Conservation (phyloP, 202 grass and related monocot species). For the Carex sylvatica region DNA sequence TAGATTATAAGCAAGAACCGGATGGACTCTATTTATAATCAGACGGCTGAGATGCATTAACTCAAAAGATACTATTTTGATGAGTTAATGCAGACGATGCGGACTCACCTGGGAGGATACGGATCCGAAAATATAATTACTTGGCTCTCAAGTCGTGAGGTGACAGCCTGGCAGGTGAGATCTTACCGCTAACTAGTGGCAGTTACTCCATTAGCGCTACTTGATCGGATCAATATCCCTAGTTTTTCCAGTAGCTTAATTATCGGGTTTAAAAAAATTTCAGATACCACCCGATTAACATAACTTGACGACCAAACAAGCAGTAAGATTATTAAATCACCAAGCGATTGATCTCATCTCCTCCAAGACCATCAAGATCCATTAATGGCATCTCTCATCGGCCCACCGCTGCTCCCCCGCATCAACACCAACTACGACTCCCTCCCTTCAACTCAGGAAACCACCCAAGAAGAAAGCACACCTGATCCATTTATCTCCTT, state of each 20-base stretch:
- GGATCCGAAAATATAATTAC: too few relatives aligned
- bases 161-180: neutral
- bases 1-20: too few relatives aligned
- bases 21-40: too few relatives aligned
- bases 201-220: neutral
- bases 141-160: neutral
- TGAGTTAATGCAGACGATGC: too few relatives aligned
- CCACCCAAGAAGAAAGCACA: neutral
- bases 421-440: neutral
- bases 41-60: too few relatives aligned
- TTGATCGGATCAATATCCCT: neutral
- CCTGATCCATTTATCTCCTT: neutral
- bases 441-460: neutral
- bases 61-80: too few relatives aligned
- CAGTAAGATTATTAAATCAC: neutral
- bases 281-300: neutral
- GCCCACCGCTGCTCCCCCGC: neutral
- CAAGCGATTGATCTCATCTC: neutral
- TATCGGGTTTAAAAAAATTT: neutral
- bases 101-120: too few relatives aligned
- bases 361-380: neutral
- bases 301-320: neutral
- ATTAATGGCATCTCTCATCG: constrained; percentile 11
- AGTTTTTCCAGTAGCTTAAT: neutral
- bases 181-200: neutral